Evolutionary conservation across 345 rosid species (phyloP).

Genomic region (Draba incana): DNA sequence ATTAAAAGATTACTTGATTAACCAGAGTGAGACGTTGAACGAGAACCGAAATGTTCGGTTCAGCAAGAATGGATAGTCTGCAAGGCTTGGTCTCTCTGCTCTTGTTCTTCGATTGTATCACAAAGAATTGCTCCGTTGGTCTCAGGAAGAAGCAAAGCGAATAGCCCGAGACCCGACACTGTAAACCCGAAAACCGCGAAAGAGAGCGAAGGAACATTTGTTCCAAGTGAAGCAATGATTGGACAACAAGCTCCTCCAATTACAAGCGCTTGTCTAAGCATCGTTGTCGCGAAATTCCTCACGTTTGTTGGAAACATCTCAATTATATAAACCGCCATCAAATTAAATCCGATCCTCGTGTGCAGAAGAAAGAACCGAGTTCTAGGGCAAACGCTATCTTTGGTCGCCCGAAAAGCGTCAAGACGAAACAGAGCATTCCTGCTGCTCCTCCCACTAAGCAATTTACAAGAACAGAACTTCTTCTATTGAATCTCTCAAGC

Average conservation of each 20-base stretch:
- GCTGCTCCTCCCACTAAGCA: slow-evolving; percentile 43
- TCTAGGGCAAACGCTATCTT: slow-evolving; percentile 44
- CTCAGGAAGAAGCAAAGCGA: slow-evolving; percentile 44
- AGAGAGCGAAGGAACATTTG: slow-evolving; percentile 24
- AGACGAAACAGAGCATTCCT: slow-evolving; percentile 43
- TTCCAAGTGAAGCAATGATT: slow-evolving; percentile 40
- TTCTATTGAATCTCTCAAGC: slow-evolving; percentile 44
- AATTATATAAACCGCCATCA: slow-evolving; percentile 46
- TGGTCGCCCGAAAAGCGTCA: slow-evolving; percentile 1
- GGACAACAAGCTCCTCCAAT: slow-evolving; percentile 47
- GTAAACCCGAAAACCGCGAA: slow-evolving; percentile 47
- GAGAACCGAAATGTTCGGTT: background rate
- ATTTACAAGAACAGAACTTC: slow-evolving; percentile 44
- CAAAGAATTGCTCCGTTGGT: slow-evolving; percentile 42
- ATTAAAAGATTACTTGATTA: background rate
- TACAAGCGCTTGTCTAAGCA: slow-evolving; percentile 50
- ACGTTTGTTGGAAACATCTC: slow-evolving; percentile 62
- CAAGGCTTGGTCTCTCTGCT: slow-evolving; percentile 35
- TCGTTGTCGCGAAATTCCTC: slow-evolving; percentile 49
- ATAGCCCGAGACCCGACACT: slow-evolving; percentile 34
- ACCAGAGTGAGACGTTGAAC: too few species aligned
- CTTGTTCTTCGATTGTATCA: slow-evolving; percentile 50
- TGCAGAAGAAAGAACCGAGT: slow-evolving; percentile 56
- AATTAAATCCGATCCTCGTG: slow-evolving; percentile 46
- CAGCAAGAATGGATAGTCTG: slow-evolving; percentile 3